Percentiles rank a stretch among this genome's conserved stretches.
These are phyloP conservation scores for Gypsophila paniculata DNA, from an alignment of 179 eudicot genomes.

Conservation along the genomic window DNA sequence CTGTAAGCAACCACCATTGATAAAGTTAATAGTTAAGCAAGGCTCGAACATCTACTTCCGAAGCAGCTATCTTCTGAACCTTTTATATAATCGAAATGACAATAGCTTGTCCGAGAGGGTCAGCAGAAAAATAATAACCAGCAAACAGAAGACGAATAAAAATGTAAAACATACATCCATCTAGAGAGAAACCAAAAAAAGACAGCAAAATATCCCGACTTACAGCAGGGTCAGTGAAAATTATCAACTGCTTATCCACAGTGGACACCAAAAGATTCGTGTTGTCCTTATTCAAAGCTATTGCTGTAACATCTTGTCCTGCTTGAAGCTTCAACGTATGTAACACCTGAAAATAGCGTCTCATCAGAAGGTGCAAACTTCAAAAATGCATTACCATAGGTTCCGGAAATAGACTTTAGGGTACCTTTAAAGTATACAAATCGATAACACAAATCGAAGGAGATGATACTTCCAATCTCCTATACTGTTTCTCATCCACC, in stretches of 20 bases:
- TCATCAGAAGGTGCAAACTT: constrained; percentile 17
- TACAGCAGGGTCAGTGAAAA: constrained; percentile 96
- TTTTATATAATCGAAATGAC: background rate
- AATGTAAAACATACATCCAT: background rate
- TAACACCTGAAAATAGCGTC: constrained; percentile 52
- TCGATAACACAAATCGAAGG: constrained; percentile 89
- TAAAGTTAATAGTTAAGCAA: constrained; percentile 2
- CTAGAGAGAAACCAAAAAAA: background rate
- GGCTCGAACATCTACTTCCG: constrained; percentile 5
- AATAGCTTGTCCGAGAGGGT: background rate
- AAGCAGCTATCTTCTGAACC: background rate
- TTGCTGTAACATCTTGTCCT: constrained; percentile 75
- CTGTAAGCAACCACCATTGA: constrained; percentile 39
- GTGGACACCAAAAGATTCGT: constrained; percentile 95
- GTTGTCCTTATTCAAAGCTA: constrained; percentile 78
- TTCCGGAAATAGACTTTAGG: constrained; percentile 1
- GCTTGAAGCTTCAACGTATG: constrained; percentile 65
- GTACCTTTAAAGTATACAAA: constrained; percentile 70
- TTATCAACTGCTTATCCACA: constrained; percentile 65
- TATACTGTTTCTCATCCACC: constrained; percentile 32
- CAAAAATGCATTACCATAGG: background rate
- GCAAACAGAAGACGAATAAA: background rate
- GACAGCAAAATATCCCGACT: constrained; percentile 28
- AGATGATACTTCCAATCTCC: constrained; percentile 44
- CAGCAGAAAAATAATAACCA: background rate